Evolutionary conservation across 139 green algal genomes (phyloP).

Genomic region (Eudorina sp.): DNA sequence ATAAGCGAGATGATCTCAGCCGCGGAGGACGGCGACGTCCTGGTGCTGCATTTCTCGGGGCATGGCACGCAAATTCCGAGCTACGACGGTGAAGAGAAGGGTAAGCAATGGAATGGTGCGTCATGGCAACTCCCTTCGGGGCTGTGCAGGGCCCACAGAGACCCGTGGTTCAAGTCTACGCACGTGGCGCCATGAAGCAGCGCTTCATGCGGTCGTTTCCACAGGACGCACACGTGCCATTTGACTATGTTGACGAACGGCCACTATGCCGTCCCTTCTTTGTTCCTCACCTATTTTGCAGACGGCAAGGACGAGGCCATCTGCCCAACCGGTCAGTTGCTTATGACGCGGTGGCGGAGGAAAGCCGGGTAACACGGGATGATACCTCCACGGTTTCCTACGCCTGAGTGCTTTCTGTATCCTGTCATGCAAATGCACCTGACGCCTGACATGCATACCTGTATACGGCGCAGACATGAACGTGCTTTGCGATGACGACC

Average conservation of each 20-base stretch:
- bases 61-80: conserved; percentile 79
- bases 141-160: no score
- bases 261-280: no score
- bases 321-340: conserved; percentile 64
- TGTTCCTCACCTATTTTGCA: background rate
- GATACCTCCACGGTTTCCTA: no score
- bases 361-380: no score
- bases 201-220: no score
- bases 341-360: no score
- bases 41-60: conserved; percentile 83
- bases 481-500: conserved; percentile 67
- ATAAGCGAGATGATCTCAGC: conserved; percentile 67
- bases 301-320: conserved; percentile 78
- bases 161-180: background rate
- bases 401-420: no score
- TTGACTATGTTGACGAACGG: no score
- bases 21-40: conserved; percentile 65
- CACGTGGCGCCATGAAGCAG: no score
- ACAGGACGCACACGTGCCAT: no score
- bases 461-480: conserved; percentile 61
- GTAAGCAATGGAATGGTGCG: background rate
- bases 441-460: no score
- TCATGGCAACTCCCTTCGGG: background rate
- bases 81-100: conserved; percentile 23
- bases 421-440: no score